Evolutionary conservation across 164 flowering plant genomes (phyloP), one percentile per base, ranked within the genome.

Genomic region (Chimonanthus praecox): DNA sequence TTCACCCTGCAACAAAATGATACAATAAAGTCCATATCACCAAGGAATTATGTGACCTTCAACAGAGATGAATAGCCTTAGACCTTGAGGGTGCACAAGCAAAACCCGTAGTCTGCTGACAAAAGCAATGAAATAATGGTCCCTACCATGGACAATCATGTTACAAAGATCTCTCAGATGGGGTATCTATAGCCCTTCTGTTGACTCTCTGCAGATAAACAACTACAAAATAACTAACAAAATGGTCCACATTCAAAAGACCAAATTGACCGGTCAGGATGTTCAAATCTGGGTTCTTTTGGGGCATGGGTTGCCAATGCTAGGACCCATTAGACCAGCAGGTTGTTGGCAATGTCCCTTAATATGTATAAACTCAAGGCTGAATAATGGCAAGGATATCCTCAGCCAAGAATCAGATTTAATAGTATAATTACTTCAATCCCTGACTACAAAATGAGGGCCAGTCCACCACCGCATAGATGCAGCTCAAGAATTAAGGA

Each of bases 1-100:
- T 82, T 90, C 96, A 18, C 99, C 99, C 99, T 94, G 90, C 82
- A 83, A 78, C 47, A 18, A 75, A 11, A 50, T 3, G 18, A n/a
- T n/a, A 9, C 44, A 63, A 11, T 63, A 63, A 6, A 18, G 66
- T 21, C 44, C 66, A 18, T 21, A 63, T 63, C 18, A 18, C 4
- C 58, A 63, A 6, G 16, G 66, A 63, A 63, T 63, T 63, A 18
- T 21, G 7, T 11, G 18, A 54, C 2, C 60, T n/a, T 10, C 60
- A 54, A 6, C 16, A 54, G 60, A 54, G n/a, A 54, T 10, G 60
- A 1, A 54, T 54, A n/a, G 11, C n/a, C n/a, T 54, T 54, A 54
- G 16, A n/a, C 11, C 16, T 54, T 54, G 60, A 54, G 60, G 11
- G 11, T 54, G 60, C 16, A 54, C 60, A 54, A 54, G 60, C 5